Base-by-base conservation (phyloP, 163 green algal genomes). In the Smithsoniella earleae region DNA sequence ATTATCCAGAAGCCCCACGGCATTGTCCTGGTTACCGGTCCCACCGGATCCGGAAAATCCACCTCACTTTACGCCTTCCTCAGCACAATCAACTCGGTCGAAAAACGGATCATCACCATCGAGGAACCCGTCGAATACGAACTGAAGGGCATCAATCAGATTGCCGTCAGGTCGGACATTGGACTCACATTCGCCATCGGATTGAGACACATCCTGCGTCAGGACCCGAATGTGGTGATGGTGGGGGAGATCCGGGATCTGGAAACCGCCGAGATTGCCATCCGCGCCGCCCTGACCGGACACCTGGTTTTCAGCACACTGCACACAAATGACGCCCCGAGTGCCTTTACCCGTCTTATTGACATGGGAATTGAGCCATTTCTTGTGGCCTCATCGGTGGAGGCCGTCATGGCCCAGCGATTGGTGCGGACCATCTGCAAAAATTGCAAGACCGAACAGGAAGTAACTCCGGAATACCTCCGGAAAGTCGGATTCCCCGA, bases 51-150 rank as follows among this genome's bases (percentile, higher is more conserved):
- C 16, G 55, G 55, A 66, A 66, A 66, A 34, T 49, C 55, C 55
- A 30, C 55, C 13, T 62, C 55, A 27, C 55, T 66, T 16, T 66
- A 66, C 20, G 16, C 55, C 16, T 66, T 13, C 13, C 55, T 66
- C 16, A 66, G 18, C 55, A 34, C 16, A 16, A 13, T 66, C 55
- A 18, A 66, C 55, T 22, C 28, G 34, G 10, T 20, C 63, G 25
- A 16, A 8, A n/a, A 25, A 10, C 33, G 40, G 25, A 66, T 66
- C 55, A 13, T 66, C 16, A 66, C 55, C 25, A 18, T 66, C 18
- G 55, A 66, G 55, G 55, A 66, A 16, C 55, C 55, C 20, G 18
- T 66, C 55, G 55, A 66, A 27, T 66, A 66, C 55, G 16, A 66
- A 13, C 13, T 30, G 16, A 34, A 66, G 20, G 18, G 18, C 16